These are phyloP conservation scores for Epithele typhae DNA, from an alignment of 768 basidiomycete genomes.

Conservation along the genomic window DNA sequence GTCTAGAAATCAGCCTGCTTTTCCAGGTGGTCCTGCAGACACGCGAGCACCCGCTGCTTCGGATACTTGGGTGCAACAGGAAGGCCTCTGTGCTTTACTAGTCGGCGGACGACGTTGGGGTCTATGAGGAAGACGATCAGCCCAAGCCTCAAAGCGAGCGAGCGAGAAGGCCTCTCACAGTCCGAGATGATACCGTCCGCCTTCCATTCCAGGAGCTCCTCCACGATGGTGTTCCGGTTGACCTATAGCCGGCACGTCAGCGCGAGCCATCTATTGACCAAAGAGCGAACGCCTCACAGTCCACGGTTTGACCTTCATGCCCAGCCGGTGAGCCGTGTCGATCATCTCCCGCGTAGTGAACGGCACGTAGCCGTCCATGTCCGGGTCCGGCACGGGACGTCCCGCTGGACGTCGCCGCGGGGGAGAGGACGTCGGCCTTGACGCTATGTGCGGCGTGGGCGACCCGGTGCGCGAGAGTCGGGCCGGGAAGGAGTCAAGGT, in stretches of 20 bases:
- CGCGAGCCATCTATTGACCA: neutral
- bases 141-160: neutral
- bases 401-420: no score
- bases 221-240: conserved; percentile 55
- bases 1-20: conserved; percentile 20
- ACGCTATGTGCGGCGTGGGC: conserved; percentile 56
- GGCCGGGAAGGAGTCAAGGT: conserved; percentile 57
- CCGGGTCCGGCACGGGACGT: conserved; percentile 42
- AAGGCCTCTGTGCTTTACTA: conserved; percentile 49
- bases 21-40: conserved; percentile 48
- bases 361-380: conserved; percentile 39
- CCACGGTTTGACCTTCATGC: conserved; percentile 66
- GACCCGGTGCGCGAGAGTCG: conserved; percentile 54
- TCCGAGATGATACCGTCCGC: conserved; percentile 81
- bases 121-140: conserved; percentile 25
- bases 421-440: conserved; percentile 47
- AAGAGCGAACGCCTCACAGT: conserved; percentile 47
- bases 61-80: conserved; percentile 54
- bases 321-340: conserved; percentile 56
- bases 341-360: conserved; percentile 73
- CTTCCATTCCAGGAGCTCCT: conserved; percentile 55
- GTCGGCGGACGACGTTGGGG: conserved; percentile 53
- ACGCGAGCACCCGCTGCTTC: conserved; percentile 55
- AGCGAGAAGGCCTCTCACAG: conserved; percentile 31
- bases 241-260: conserved; percentile 35